Conservation (phyloP, 257 asterid species). For the Ophiorrhiza pumila region DNA sequence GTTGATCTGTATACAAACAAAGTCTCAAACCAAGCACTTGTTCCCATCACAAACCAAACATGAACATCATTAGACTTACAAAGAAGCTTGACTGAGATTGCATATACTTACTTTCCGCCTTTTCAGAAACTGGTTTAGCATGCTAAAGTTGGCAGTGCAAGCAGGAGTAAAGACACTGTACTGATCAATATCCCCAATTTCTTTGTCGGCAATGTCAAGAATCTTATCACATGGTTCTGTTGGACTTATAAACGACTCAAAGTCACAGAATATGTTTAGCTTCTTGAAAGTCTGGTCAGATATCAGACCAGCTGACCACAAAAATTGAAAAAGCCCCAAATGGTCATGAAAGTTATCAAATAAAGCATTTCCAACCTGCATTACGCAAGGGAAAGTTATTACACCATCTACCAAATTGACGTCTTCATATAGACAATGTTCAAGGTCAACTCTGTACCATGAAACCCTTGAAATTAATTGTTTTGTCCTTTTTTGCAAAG, state of each 20-base stretch:
- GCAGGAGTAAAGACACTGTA: slow-evolving; percentile 93
- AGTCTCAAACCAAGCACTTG: neutral
- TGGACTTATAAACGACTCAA: slow-evolving; percentile 45
- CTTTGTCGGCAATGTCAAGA: slow-evolving; percentile 55
- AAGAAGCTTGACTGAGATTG: neutral
- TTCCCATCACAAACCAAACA: neutral
- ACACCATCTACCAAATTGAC: neutral
- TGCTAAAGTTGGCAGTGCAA: slow-evolving; percentile 57
- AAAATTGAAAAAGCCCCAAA: slow-evolving; percentile 70
- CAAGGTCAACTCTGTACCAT: slow-evolving; percentile 47
- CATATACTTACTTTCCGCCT: slow-evolving; percentile 48
- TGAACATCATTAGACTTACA: neutral
- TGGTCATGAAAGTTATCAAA: slow-evolving; percentile 83
- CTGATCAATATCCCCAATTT: slow-evolving; percentile 76
- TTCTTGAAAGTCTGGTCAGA: slow-evolving; percentile 89
- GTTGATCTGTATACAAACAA: neutral
- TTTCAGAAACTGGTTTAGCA: slow-evolving; percentile 38
- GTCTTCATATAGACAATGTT: neutral
- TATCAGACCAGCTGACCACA: slow-evolving; percentile 92
- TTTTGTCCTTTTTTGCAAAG: slow-evolving; percentile 33
- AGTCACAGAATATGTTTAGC: slow-evolving; percentile 56
- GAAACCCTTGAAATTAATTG: slow-evolving; percentile 84
- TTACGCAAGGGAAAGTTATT: neutral
- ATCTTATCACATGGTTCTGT: slow-evolving; percentile 49
- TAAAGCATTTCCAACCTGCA: slow-evolving; percentile 93